Evolutionary conservation across 192 early-diverging fungal species (phyloP), one percentile per base, ranked within the genome.

Genomic region (Linderina pennispora): DNA sequence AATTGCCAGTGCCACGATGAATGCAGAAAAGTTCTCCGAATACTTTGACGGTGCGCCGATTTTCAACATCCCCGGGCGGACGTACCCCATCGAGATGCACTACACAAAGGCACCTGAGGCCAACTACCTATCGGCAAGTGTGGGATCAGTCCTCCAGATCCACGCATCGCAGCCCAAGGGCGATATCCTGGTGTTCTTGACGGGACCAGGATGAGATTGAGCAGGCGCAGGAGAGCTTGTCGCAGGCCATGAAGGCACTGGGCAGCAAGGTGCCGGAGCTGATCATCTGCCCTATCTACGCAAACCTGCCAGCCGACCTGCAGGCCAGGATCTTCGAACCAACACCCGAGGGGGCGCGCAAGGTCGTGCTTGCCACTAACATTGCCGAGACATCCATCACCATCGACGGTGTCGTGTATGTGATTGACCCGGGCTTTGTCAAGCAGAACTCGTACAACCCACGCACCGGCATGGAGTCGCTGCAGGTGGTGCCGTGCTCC

Each of bases 121-220:
- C 17, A 92, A 99, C 59, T 99, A 99, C 58, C 69, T 99, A 11
- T 80, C 84, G 18, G 97, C 94, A 5, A 90, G 91, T 3, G 85
- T 99, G 19, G 87, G 85, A 1, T 91, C 89, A 1, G 89, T 98
- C 24, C 81, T 98, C 65, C 87, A 89, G 45, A 91, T 99, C 50
- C 97, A 99, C 65, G 80, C 92, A 8, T 84, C 88, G 13, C 89
- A 93, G 55, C 81, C 82, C 9, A 57, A 62, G 26, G 97, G 97
- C 23, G 97, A 99, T 53, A 86, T 99, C 20, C 63, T 99, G 34
- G 80, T 99, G 21, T 99, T 99, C 46, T 73, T 99, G 57, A 97
- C 97, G 8, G 91, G 97, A 26, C 97, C n/a, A 99, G 77, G 93
- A 97, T 36, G 97, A 99, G 76, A 99, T 99, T 51, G 97, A 99